Base-by-base conservation (phyloP, 176 grass and related monocot genomes). In the Microstegium vimineum region DNA sequence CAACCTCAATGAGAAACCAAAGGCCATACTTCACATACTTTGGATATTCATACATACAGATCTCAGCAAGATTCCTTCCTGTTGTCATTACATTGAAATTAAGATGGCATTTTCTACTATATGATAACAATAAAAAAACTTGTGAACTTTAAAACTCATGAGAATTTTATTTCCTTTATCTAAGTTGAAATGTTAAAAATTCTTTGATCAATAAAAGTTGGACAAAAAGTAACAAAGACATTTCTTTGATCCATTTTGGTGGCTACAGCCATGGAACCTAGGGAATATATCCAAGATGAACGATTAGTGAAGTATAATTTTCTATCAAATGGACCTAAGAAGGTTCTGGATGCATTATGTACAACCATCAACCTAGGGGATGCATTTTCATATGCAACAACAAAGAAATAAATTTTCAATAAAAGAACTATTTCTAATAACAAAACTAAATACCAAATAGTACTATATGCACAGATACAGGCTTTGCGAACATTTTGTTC, bases 41-140 rank as follows among this genome's bases (percentile, higher is more conserved):
- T 26, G 94, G 87, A 61, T 94, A 97, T 69, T 97, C 91, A 71
- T 40, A 60, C 72, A 84, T 94, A 70, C 94, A 94, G 17, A 91
- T 28, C 77, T 90, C 91, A 57, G 94, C 91, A 35, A 94, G 91
- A 62, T 97, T 87, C 78, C 61, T 94, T 70, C 94, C 94, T 97
- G 37, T 75, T 33, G 22, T 85, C 75, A 52, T 72, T 80, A n/a
- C 36, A 71, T 73, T 43, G 12, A 38, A 88, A 60, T 56, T 31
- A 45, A 72, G 14, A 49, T 73, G 15, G 12, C 15, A 28, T 28
- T 71, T 71, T 20, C 22, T 41, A 47, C 45, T 45, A 45, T 45
- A 9, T 18, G 8, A 4, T 41, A 69, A 26, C 23, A 17, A 72
- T 18, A 16, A 13, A 17, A 64, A 71, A 49, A 15, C 0, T 51